Conservation (phyloP, 2,329 filamentous ascomycete genomes). For the Colletotrichum tabaci region DNA sequence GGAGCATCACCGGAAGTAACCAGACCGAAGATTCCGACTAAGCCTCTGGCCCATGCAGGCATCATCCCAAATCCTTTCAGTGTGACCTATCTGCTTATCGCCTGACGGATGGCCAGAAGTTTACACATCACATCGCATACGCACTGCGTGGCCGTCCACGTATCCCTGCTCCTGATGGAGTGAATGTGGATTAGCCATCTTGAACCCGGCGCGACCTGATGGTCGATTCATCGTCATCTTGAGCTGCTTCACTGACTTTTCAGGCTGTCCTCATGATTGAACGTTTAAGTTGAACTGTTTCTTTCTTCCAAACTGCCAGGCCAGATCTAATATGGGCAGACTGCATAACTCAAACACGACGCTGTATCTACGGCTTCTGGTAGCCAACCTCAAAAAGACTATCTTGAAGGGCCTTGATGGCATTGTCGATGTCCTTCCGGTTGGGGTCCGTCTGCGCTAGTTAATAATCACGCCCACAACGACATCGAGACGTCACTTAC, state of each 20-base stretch:
- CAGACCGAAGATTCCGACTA: too few species aligned
- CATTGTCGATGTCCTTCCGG: conserved; percentile 86
- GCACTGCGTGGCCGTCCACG: conserved; percentile 9
- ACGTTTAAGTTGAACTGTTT: conserved; percentile 6
- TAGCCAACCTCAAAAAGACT: conserved; percentile 82
- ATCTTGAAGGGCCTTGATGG: conserved; percentile 82
- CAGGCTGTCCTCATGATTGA: background rate
- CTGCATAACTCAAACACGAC: background rate
- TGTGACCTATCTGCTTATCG: conserved; percentile 1
- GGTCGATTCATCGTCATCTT: background rate
- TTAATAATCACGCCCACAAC: conserved; percentile 45
- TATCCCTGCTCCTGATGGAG: conserved; percentile 1
- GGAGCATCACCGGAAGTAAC: too few species aligned
- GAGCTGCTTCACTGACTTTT: background rate
- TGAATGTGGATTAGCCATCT: background rate
- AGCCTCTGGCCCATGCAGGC: background rate
- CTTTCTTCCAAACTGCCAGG: background rate
- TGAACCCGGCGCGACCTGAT: background rate
- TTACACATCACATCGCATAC: background rate
- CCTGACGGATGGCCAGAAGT: conserved; percentile 1
- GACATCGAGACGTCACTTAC: conserved; percentile 60
- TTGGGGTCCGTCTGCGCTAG: conserved; percentile 76
- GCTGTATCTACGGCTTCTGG: conserved; percentile 58
- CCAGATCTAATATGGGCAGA: conserved; percentile 7
- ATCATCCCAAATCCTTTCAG: background rate